phyloP scores from a whole-genome alignment of 345 rosid genomes.

The Lumnitzera racemosa region DNA sequence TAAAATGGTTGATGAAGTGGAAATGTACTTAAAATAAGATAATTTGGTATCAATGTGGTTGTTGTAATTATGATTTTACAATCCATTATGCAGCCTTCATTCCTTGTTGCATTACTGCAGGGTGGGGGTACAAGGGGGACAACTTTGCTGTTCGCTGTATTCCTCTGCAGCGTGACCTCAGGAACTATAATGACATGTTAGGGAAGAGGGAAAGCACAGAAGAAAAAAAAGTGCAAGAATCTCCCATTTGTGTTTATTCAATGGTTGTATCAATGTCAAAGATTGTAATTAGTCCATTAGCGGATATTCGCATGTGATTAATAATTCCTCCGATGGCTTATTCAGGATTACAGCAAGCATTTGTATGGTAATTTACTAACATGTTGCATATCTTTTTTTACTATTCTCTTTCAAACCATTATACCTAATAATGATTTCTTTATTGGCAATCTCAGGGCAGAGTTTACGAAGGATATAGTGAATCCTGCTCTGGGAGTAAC shows the following conservation, averaged over 20 bases:
- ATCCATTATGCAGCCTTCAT: too few species aligned
- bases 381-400: too few species aligned
- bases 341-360: conserved; percentile 92
- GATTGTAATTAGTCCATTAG: conserved; percentile 60
- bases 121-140: conserved; percentile 66
- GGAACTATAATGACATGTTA: conserved; percentile 71
- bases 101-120: conserved; percentile 29
- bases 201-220: conserved; percentile 46
- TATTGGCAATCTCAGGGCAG: conserved; percentile 48
- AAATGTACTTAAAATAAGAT: too few species aligned
- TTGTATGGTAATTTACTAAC: conserved; percentile 51
- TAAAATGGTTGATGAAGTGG: too few species aligned
- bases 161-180: conserved; percentile 65
- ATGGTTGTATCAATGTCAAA: conserved; percentile 38
- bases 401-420: conserved; percentile 1
- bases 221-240: conserved; percentile 33
- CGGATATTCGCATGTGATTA: conserved; percentile 64
- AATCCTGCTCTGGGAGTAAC: conserved; percentile 75
- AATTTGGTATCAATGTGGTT: background rate
- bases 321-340: conserved; percentile 79
- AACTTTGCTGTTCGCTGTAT: conserved; percentile 61
- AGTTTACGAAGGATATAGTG: conserved; percentile 78
- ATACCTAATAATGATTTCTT: background rate
- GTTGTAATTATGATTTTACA: background rate
- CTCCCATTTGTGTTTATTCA: conserved; percentile 44